A percentile compares a stretch with the other conserved stretches of the same genome.
These are phyloP conservation scores for Chlorophyllum brunneum DNA, from an alignment of 768 basidiomycete genomes.

Conservation along the genomic window DNA sequence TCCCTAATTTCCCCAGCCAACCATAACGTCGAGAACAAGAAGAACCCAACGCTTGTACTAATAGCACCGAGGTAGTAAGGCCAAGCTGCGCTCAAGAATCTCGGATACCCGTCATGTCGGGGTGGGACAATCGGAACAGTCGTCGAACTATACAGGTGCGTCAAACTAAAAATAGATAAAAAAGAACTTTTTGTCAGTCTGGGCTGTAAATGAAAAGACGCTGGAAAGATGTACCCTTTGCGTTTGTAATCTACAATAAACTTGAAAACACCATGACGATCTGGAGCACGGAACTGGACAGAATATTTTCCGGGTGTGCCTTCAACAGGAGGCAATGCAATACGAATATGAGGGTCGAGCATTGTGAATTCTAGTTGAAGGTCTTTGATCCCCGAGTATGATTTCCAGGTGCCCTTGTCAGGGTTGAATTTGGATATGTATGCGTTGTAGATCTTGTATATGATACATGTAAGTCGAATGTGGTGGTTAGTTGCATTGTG, in stretches of 20 bases:
- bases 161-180: constrained; percentile 46
- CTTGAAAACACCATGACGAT: constrained; percentile 98
- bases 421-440: constrained; percentile 70
- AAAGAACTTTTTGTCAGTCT: constrained; percentile 3
- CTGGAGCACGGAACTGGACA: constrained; percentile 85
- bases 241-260: constrained; percentile 91
- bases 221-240: constrained; percentile 57
- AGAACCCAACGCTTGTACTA: constrained; percentile 81
- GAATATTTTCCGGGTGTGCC: constrained; percentile 66
- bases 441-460: constrained; percentile 72
- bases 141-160: constrained; percentile 68
- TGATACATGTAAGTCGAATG: constrained; percentile 1
- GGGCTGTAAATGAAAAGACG: background rate
- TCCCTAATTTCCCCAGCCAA: constrained; percentile 77
- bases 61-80: constrained; percentile 93
- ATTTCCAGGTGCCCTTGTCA: constrained; percentile 56
- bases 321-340: constrained; percentile 56
- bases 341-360: constrained; percentile 96
- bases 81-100: constrained; percentile 94
- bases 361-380: constrained; percentile 96
- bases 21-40: constrained; percentile 87
- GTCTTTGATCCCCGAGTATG: constrained; percentile 70
- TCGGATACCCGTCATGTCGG: constrained; percentile 90
- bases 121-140: constrained; percentile 90
- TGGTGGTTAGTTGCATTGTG: constrained; percentile 3